Evolutionary conservation across 2,329 filamentous ascomycete genomes (phyloP), one percentile per base, ranked within the genome.

Genomic region (Huntiella decipiens): DNA sequence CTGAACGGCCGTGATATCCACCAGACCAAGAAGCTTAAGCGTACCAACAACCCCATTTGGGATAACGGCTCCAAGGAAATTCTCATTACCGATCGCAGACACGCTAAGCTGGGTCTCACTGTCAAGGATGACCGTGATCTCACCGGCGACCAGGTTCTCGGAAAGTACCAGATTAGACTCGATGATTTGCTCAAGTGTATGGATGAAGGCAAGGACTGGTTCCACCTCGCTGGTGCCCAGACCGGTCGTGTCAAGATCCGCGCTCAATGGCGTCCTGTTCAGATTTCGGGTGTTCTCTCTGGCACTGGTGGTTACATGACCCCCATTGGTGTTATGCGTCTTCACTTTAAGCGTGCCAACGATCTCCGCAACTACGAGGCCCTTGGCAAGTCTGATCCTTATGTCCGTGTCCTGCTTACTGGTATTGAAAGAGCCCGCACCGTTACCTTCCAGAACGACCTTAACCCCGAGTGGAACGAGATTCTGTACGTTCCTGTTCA

Each of bases 11-110:
- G 91, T 62, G 81, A 92, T 58, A 73, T 96, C 4, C 86, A 94
- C 55, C 71, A 77, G 47, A 93, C 87, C 45, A 84, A 86, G 63
- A 92, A 87, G 61, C 72, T 95, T 55, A 98, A 96, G 71, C 80
- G 88, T 51, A 96, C 86, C 50, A 98, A 98, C 64, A 91, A 94
- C 55, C 91, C 91, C 5, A 87, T 98, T 55, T 98, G 87, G 79
- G 80, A 88, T 45, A 81, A 96, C 57, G 83, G 83, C 5, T 82
- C 78, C 54, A 94, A 94, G 63, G 91, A 98, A 58, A 77, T 98
- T 54, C 75, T 98, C 51, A 88, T 98, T 57, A 95, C 87, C 1
- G 87, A 98, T 58, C 79, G 83, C 51, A 93, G 86, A 65, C 79
- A 76, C 58, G 87, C 91, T 47, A 91, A 85, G 58, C 70, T 98